These are phyloP conservation scores for Scleroderma citrinum DNA, from an alignment of 768 basidiomycete genomes.

Conservation along the genomic window DNA sequence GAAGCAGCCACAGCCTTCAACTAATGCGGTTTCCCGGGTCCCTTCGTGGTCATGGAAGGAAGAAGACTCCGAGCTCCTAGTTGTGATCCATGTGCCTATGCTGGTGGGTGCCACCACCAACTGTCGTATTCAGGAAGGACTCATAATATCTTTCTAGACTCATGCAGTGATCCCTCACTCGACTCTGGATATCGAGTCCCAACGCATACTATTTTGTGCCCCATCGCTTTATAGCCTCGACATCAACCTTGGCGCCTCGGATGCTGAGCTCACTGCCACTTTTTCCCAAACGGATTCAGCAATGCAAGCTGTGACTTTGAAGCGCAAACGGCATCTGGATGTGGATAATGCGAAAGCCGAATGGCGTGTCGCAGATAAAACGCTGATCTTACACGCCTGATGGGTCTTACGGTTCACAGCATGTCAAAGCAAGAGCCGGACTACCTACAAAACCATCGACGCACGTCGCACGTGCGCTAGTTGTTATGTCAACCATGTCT, in stretches of 20 bases:
- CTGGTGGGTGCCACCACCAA: constrained; percentile 42
- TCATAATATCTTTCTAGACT: constrained; percentile 32
- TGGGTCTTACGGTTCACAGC: neutral
- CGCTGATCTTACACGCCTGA: constrained; percentile 42
- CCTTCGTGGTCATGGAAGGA: constrained; percentile 54
- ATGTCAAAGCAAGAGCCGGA: neutral
- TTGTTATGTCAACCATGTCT: too few relatives aligned
- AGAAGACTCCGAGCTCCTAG: constrained; percentile 35
- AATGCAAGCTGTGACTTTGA: constrained; percentile 40
- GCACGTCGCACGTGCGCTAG: too few relatives aligned
- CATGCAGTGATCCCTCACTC: constrained; percentile 39
- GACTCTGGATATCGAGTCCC: constrained; percentile 61
- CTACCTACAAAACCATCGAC: too few relatives aligned
- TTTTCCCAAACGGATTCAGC: constrained; percentile 14
- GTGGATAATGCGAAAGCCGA: constrained; percentile 60
- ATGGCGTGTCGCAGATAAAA: constrained; percentile 55
- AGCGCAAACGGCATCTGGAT: constrained; percentile 52
- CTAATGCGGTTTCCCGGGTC: constrained; percentile 8
- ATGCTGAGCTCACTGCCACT: constrained; percentile 42
- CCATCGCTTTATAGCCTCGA: constrained; percentile 48
- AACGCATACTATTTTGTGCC: constrained; percentile 48
- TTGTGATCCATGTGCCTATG: constrained; percentile 49
- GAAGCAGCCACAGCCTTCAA: constrained; percentile 20
- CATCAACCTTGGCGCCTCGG: constrained; percentile 49
- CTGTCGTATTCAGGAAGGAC: neutral